These are phyloP conservation scores for Venturia effusa DNA, from an alignment of 2,329 filamentous ascomycete genomes.

Conservation along the genomic window DNA sequence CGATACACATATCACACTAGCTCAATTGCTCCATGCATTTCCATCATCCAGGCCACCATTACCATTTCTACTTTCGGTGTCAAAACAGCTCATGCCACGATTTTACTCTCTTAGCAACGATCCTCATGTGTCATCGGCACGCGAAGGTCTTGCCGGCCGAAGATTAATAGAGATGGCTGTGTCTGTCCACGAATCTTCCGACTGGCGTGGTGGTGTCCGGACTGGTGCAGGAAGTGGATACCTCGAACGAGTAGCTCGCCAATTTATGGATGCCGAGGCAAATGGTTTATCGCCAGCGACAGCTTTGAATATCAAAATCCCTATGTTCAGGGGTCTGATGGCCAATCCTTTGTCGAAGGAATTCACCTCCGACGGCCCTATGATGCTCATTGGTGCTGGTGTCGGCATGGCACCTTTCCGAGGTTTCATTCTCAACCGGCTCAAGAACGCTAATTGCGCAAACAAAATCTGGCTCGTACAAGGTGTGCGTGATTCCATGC, in stretches of 20 bases:
- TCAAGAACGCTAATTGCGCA: conserved; percentile 90
- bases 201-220: conserved; percentile 56
- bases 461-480: conserved; percentile 98
- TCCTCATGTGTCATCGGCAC: conserved; percentile 66
- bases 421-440: conserved; percentile 86
- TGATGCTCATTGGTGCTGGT: conserved; percentile 93
- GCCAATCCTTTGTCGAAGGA: conserved; percentile 86
- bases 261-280: conserved; percentile 57
- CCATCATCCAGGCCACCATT: conserved; percentile 83
- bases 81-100: conserved; percentile 87
- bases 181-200: conserved; percentile 75
- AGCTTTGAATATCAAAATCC: conserved; percentile 58
- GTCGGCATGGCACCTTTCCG: conserved; percentile 97
- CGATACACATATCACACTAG: conserved; percentile 70
- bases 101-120: conserved; percentile 99
- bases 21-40: conserved; percentile 83
- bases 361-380: conserved; percentile 87
- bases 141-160: conserved; percentile 58
- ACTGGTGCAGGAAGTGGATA: conserved; percentile 88
- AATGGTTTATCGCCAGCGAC: conserved; percentile 28
- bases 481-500: conserved; percentile 81
- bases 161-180: conserved; percentile 94
- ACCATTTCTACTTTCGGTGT: conserved; percentile 65
- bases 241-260: conserved; percentile 73
- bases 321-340: conserved; percentile 99